Conservation (phyloP, 2,329 filamentous ascomycete species). For the Paramyrothecium sp. region DNA sequence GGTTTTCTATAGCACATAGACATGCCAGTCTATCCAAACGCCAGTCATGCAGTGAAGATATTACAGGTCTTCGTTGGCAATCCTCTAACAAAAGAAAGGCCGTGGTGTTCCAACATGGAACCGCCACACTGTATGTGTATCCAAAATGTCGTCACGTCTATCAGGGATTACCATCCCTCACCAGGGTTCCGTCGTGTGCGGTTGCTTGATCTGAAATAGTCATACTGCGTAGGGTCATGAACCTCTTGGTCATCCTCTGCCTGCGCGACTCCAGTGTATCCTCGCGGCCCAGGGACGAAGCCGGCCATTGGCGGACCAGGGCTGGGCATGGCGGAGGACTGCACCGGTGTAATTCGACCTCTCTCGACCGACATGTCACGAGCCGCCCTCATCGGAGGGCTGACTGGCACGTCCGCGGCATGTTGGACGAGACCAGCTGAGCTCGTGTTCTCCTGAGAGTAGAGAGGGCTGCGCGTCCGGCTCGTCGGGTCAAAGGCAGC, state of each 20-base stretch:
- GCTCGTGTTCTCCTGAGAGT: slow-evolving; percentile 51
- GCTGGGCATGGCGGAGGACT: slow-evolving; percentile 14
- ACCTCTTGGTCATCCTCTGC: slow-evolving; percentile 35
- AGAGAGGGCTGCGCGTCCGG: slow-evolving; percentile 46
- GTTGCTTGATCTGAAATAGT: slow-evolving; percentile 51
- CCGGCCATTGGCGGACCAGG: slow-evolving; percentile 47
- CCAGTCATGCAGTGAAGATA: slow-evolving; percentile 17
- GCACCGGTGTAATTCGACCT: slow-evolving; percentile 18
- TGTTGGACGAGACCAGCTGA: slow-evolving; percentile 50
- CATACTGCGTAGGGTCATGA: slow-evolving; percentile 49
- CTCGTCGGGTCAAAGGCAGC: slow-evolving; percentile 18
- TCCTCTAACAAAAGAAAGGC: background rate
- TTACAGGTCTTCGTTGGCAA: slow-evolving; percentile 1
- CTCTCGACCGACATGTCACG: background rate
- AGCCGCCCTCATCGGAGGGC: slow-evolving; percentile 13
- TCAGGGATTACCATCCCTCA: slow-evolving; percentile 33
- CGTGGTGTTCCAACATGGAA: no score
- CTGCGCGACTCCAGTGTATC: slow-evolving; percentile 60
- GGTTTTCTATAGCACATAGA: background rate
- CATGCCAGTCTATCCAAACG: slow-evolving; percentile 25
- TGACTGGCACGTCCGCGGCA: slow-evolving; percentile 50
- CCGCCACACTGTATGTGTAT: no score
- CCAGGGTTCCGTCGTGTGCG: slow-evolving; percentile 29
- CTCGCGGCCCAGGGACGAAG: slow-evolving; percentile 55
- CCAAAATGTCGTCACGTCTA: no score